These are phyloP conservation scores for Aspergillus clavatus DNA, from an alignment of 2,329 filamentous ascomycete genomes.

Conservation along the genomic window DNA sequence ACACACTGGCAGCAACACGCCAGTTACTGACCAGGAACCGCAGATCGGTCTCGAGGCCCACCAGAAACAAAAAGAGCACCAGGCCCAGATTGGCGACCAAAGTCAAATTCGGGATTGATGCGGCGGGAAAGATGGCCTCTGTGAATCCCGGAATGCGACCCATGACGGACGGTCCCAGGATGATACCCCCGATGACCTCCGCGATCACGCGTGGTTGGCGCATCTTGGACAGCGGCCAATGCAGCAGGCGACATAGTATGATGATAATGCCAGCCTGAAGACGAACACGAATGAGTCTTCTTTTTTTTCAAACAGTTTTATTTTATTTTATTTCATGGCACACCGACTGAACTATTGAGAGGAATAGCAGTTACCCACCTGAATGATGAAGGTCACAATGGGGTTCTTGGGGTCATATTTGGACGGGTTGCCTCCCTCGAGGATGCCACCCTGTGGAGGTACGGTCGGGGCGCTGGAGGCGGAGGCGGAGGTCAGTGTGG, in stretches of 20 bases:
- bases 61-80: slow-evolving; percentile 79
- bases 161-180: slow-evolving; percentile 83
- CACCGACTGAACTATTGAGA: too few species aligned
- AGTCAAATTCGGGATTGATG: slow-evolving; percentile 68
- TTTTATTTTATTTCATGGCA: too few species aligned
- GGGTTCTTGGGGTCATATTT: slow-evolving; percentile 66
- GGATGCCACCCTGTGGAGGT: slow-evolving; percentile 60
- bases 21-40: slow-evolving; percentile 74
- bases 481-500: too few species aligned
- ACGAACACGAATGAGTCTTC: too few species aligned
- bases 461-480: slow-evolving; percentile 26
- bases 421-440: slow-evolving; percentile 66
- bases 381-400: slow-evolving; percentile 71
- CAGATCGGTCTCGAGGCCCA: slow-evolving; percentile 81
- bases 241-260: slow-evolving; percentile 66
- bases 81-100: slow-evolving; percentile 80
- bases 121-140: slow-evolving; percentile 67
- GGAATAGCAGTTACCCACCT: too few species aligned
- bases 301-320: too few species aligned
- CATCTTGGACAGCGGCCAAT: slow-evolving; percentile 71
- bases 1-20: slow-evolving; percentile 72
- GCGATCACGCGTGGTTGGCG: slow-evolving; percentile 79
- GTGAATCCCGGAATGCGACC: slow-evolving; percentile 78
- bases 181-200: slow-evolving; percentile 77
- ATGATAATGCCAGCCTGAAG: slow-evolving; percentile 68